Conservation (phyloP, 2,329 filamentous ascomycete genomes). For the Colletotrichum sp. region DNA sequence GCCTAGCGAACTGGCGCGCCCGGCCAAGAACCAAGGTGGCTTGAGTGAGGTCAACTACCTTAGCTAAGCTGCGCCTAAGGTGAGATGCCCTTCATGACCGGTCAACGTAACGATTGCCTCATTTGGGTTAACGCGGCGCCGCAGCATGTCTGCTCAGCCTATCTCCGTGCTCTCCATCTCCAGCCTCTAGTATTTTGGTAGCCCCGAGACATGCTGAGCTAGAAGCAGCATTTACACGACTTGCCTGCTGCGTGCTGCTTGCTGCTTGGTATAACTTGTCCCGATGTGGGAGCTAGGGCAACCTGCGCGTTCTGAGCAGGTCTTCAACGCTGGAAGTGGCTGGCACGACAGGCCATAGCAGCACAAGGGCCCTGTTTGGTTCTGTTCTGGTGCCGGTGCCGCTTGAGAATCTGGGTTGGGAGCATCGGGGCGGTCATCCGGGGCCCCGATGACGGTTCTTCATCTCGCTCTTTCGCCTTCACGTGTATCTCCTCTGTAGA, state of each 20-base stretch:
- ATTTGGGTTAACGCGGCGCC: slow-evolving; percentile 1
- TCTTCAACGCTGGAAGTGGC: background rate
- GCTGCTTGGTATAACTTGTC: background rate
- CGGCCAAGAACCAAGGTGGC: background rate
- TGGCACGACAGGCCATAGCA: background rate
- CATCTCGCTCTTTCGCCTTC: background rate
- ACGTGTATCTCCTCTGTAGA: background rate
- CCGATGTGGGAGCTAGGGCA: background rate
- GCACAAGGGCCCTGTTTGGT: background rate
- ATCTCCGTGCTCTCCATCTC: background rate
- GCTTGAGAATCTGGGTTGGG: background rate
- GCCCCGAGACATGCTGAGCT: background rate
- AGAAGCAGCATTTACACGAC: background rate
- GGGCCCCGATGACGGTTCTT: background rate
- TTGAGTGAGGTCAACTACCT: background rate
- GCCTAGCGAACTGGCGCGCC: background rate
- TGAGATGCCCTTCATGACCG: background rate
- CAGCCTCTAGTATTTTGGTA: background rate
- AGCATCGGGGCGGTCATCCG: background rate
- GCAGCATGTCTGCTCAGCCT: background rate
- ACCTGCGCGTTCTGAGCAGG: background rate
- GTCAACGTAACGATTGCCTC: slow-evolving; percentile 18
- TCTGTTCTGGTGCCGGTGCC: background rate
- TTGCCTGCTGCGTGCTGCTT: background rate
- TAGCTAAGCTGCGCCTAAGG: background rate